These are phyloP conservation scores for Sugiyamaella qingdaonensis DNA, from an alignment of 805 yeast species.

Conservation along the genomic window DNA sequence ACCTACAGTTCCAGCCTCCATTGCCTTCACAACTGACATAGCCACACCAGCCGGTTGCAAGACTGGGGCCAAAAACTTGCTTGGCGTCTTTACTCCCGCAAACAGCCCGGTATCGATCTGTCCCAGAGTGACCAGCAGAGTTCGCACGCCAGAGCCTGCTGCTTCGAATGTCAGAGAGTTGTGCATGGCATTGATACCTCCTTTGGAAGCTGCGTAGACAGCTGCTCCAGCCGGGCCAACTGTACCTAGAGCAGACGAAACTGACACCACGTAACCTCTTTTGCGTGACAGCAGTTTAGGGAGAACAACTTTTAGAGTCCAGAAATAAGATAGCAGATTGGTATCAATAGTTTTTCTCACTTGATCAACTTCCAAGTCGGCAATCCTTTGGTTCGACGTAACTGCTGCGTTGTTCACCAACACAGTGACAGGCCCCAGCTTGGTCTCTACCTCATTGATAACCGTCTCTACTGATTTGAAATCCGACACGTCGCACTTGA, in stretches of 20 bases:
- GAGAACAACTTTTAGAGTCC: conserved; percentile 63
- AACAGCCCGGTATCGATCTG: conserved; percentile 78
- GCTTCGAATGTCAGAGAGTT: conserved; percentile 71
- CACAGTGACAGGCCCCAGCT: conserved; percentile 58
- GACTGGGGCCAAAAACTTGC: conserved; percentile 73
- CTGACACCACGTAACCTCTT: conserved; percentile 73
- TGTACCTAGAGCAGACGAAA: conserved; percentile 81
- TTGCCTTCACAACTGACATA: conserved; percentile 46
- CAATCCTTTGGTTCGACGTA: conserved; percentile 50
- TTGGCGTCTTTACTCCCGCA: conserved; percentile 68
- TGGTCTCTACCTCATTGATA: conserved; percentile 38
- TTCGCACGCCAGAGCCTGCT: conserved; percentile 45
- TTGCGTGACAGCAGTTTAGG: conserved; percentile 61
- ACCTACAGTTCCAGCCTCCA: conserved; percentile 47
- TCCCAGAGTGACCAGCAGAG: conserved; percentile 81
- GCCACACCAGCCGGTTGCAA: conserved; percentile 71
- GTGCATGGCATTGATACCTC: conserved; percentile 79
- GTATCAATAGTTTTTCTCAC: conserved; percentile 59
- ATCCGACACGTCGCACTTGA: conserved; percentile 66
- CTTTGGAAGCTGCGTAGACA: conserved; percentile 87
- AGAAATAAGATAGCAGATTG: conserved; percentile 67
- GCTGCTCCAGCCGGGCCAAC: conserved; percentile 68
- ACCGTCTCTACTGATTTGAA: conserved; percentile 41
- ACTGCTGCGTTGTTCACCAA: conserved; percentile 87
- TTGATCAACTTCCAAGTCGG: conserved; percentile 52